Conservation (phyloP, 345 rosid genomes). For the Bretschneidera sinensis region DNA sequence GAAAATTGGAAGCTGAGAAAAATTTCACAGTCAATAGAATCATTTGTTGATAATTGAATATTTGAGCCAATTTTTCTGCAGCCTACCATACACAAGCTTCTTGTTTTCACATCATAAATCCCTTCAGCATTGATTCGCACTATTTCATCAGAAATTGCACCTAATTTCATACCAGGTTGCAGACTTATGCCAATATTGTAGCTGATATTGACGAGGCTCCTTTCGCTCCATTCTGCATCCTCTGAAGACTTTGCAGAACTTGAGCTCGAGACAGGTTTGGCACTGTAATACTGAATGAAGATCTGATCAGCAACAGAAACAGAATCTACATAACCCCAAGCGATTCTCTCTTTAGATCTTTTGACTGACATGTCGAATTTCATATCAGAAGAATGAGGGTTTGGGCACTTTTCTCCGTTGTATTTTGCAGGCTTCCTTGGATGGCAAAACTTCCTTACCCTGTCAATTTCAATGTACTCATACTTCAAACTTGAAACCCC, state of each 20-base stretch:
- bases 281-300: too few relatives aligned
- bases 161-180: constrained; percentile 1
- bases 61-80: constrained; percentile 23
- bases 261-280: background rate
- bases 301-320: constrained; percentile 31
- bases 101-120: constrained; percentile 33
- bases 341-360: constrained; percentile 15
- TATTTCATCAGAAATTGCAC: background rate
- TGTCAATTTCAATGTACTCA: constrained; percentile 32
- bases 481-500: constrained; percentile 27
- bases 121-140: constrained; percentile 44
- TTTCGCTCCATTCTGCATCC: background rate
- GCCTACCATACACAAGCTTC: constrained; percentile 50
- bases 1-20: constrained; percentile 34
- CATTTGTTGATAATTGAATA: background rate
- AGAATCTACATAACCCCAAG: constrained; percentile 31
- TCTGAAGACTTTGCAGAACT: background rate
- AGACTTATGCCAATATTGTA: constrained; percentile 29
- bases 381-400: constrained; percentile 30
- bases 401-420: constrained; percentile 26
- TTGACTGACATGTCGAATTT: constrained; percentile 21
- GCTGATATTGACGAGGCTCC: constrained; percentile 25
- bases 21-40: constrained; percentile 38
- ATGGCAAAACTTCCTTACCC: constrained; percentile 25
- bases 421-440: constrained; percentile 9